Base-by-base conservation (phyloP, 2,329 filamentous ascomycete species). In the Diaporthe capsici region DNA sequence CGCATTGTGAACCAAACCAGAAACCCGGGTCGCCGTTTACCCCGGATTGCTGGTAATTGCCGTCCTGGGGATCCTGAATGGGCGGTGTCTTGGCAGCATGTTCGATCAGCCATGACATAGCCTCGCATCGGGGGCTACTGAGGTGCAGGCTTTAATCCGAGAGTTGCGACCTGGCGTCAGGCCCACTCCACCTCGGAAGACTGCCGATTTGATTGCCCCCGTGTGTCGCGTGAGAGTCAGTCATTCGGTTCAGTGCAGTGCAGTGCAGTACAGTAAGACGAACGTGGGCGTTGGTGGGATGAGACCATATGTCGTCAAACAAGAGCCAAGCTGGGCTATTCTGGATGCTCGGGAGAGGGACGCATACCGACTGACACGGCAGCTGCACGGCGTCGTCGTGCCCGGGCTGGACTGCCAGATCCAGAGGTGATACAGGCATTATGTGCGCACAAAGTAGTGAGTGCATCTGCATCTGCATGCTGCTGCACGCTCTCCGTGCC, bases 351-450 rank as follows among this genome's bases (percentile, higher is more conserved):
- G 20, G 20, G 28, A 34, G 6, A 13, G 31, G 63, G 20, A 53
- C 44, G 47, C 31, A 31, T 31, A 6, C 47, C 15, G 58, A n/a
- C 28, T 68, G 44, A 49, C 63, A 68, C 63, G 13, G 47, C 63
- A 68, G 28, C 63, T 67, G 61, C 61, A 51, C 17, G 42, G 22
- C 61, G 20, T 31, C 42, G 61, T 49, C 61, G 61, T 49, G 42
- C 12, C 25, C 42, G 60, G 60, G 37, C 61, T 25, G 31, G 44
- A 28, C 63, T 68, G 63, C 47, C 63, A 68, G 63, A 68, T 68
- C 63, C 31, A 53, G 47, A 39, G 44, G 63, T 68, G 44, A 53
- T 68, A 53, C 63, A 68, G 44, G 9, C 4, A 39, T 20, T 63
- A 44, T n/a, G 34, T 61, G 58, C 58, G 58, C 17, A 61, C 58